A percentile compares a stretch with the other conserved stretches of the same genome.
phyloP scores from a whole-genome alignment of 192 early-diverging fungal genomes.

The Diversispora epigaea region DNA sequence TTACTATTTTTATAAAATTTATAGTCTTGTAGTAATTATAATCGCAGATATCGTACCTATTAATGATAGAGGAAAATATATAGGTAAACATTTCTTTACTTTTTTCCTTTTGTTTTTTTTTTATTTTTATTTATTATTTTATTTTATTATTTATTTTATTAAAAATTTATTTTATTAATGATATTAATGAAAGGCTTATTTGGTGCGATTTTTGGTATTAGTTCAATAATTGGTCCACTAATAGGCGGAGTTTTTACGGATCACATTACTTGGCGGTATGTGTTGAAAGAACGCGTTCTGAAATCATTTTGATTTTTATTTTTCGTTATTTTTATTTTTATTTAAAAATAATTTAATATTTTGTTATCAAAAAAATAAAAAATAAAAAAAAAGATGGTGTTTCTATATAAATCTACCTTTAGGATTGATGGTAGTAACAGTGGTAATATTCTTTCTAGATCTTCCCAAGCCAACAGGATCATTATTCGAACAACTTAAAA shows the following conservation, averaged over 20 bases:
- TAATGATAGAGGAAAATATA: slow-evolving; percentile 67
- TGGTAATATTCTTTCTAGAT: slow-evolving; percentile 52
- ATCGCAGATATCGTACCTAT: slow-evolving; percentile 65
- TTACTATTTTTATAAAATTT: background rate
- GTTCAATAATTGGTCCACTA: slow-evolving; percentile 57
- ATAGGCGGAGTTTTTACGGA: slow-evolving; percentile 64
- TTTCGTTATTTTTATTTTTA: background rate
- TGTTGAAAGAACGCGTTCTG: background rate
- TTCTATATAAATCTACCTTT: slow-evolving; percentile 63
- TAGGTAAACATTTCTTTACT: no score
- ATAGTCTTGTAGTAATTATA: slow-evolving; percentile 60
- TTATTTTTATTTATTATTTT: no score
- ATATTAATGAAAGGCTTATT: slow-evolving; percentile 46
- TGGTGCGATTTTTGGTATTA: slow-evolving; percentile 51
- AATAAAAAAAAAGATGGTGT: slow-evolving; percentile 47
- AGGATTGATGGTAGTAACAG: slow-evolving; percentile 47
- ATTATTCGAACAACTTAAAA: slow-evolving; percentile 50
- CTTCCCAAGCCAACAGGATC: slow-evolving; percentile 52
- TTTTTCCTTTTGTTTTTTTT: no score
- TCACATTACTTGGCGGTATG: slow-evolving; percentile 50
- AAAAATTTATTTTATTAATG: no score
- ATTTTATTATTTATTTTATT: no score
- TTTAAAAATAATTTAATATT: background rate
- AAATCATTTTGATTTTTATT: background rate
- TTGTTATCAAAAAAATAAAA: background rate